Evolutionary conservation across 2,329 filamentous ascomycete genomes (phyloP).

Genomic region (Ophiostoma himal-ulmi): DNA sequence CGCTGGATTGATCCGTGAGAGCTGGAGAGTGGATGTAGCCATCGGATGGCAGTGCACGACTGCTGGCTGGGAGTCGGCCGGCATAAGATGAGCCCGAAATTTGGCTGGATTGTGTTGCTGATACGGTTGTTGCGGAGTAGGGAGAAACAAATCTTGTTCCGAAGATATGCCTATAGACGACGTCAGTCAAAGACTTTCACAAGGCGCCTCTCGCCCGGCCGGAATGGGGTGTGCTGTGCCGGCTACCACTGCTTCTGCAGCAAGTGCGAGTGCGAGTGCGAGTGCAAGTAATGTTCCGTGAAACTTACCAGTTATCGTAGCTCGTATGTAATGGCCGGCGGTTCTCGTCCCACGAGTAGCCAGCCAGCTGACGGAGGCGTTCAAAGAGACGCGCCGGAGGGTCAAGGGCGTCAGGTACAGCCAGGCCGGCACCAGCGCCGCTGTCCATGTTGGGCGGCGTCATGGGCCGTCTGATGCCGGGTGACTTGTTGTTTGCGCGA

Average conservation of each 20-base stretch:
- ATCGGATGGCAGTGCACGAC: slow-evolving; percentile 43
- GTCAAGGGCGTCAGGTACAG: slow-evolving; percentile 51
- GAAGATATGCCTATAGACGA: slow-evolving; percentile 53
- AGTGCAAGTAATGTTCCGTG: background rate
- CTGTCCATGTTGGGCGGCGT: slow-evolving; percentile 43
- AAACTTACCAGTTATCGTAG: slow-evolving; percentile 76
- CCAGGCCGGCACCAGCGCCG: slow-evolving; percentile 32
- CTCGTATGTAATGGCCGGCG: slow-evolving; percentile 55
- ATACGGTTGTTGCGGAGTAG: slow-evolving; percentile 40
- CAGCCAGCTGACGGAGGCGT: slow-evolving; percentile 64
- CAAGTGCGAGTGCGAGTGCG: background rate
- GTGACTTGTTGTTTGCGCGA: background rate
- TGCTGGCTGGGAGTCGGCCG: slow-evolving; percentile 39
- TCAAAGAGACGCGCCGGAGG: slow-evolving; percentile 66
- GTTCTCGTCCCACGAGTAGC: slow-evolving; percentile 71
- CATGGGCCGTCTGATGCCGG: background rate
- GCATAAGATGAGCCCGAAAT: slow-evolving; percentile 41
- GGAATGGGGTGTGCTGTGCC: background rate
- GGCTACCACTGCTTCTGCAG: background rate
- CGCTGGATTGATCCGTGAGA: slow-evolving; percentile 38
- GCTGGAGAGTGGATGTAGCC: slow-evolving; percentile 30
- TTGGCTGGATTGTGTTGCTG: slow-evolving; percentile 33
- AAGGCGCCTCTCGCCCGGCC: background rate
- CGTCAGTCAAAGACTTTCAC: background rate
- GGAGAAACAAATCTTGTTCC: slow-evolving; percentile 55